Conservation (phyloP, 768 basidiomycete species). For the Suillus hirtellus region DNA sequence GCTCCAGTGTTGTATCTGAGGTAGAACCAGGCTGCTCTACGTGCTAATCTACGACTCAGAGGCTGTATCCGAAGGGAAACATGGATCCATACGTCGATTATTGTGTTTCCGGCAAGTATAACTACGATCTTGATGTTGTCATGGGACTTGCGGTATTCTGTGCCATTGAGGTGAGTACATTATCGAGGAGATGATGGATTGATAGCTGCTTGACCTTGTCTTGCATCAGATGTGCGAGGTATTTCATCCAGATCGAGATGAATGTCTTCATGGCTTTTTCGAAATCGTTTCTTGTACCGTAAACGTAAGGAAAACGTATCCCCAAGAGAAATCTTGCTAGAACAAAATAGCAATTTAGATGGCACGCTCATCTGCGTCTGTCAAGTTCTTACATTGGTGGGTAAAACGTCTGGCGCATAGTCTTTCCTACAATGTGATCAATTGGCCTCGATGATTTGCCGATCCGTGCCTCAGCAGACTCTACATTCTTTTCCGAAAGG, state of each 20-base stretch:
- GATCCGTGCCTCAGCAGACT: not conserved
- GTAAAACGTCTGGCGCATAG: not conserved
- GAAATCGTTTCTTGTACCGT: not conserved
- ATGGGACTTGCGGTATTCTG: conserved; percentile 1
- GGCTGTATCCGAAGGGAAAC: not conserved
- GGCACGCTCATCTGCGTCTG: not conserved
- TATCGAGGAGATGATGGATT: not conserved
- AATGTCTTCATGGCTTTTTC: not conserved
- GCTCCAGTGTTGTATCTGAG: not conserved
- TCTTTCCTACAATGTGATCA: not conserved
- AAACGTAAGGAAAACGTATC: not conserved
- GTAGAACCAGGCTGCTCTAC: not conserved
- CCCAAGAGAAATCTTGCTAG: not conserved
- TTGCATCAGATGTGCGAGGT: no score
- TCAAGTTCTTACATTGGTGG: not conserved
- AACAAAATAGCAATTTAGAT: not conserved
- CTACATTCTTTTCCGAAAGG: not conserved
- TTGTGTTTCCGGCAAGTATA: not conserved
- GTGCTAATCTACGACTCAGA: not conserved
- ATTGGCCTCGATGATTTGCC: not conserved
- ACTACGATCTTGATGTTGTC: not conserved
- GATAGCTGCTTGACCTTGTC: not conserved
- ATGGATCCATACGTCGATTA: not conserved
- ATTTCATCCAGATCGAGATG: not conserved
- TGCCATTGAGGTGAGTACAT: not conserved